A percentile compares a stretch with the other conserved stretches of the same genome.
Evolutionary conservation across 192 early-diverging fungal species (phyloP).

Genomic region (Fimicolochytrium jonesii): DNA sequence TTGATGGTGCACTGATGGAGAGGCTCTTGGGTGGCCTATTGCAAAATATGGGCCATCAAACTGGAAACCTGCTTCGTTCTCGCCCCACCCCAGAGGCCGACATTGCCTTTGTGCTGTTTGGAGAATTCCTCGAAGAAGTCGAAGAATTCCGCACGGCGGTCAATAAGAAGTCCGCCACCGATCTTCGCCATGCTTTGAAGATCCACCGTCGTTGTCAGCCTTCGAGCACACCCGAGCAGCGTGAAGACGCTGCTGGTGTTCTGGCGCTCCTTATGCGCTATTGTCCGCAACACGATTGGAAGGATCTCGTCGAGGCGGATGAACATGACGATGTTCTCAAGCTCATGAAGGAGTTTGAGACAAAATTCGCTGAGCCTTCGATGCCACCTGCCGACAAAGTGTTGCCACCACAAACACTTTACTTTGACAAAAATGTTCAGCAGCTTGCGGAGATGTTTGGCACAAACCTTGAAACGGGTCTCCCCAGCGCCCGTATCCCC

Average conservation of each 20-base stretch:
- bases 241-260: conserved; percentile 71
- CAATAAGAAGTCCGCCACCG: conserved; percentile 67
- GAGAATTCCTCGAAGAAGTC: conserved; percentile 92
- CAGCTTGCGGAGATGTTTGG: conserved; percentile 82
- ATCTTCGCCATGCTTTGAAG: conserved; percentile 73
- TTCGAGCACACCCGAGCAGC: conserved; percentile 62
- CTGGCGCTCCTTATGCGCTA: conserved; percentile 69
- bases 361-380: conserved; percentile 37
- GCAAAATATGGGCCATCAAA: conserved; percentile 64
- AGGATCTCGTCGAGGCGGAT: conserved; percentile 77
- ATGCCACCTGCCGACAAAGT: conserved; percentile 51
- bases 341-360: conserved; percentile 62
- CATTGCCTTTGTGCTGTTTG: conserved; percentile 87
- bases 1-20: conserved; percentile 80
- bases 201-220: conserved; percentile 73
- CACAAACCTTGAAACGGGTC: conserved; percentile 61
- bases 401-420: conserved; percentile 69
- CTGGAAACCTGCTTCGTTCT: conserved; percentile 60
- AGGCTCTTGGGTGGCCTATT: conserved; percentile 81
- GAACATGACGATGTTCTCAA: conserved; percentile 73
- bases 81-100: conserved; percentile 71
- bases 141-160: conserved; percentile 85
- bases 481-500: conserved; percentile 53
- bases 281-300: conserved; percentile 88
- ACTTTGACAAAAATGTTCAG: conserved; percentile 92